A percentile compares a stretch with the other conserved stretches of the same genome.
These are phyloP conservation scores for Alternaria dauci DNA, from an alignment of 2,329 filamentous ascomycete genomes.

Conservation along the genomic window DNA sequence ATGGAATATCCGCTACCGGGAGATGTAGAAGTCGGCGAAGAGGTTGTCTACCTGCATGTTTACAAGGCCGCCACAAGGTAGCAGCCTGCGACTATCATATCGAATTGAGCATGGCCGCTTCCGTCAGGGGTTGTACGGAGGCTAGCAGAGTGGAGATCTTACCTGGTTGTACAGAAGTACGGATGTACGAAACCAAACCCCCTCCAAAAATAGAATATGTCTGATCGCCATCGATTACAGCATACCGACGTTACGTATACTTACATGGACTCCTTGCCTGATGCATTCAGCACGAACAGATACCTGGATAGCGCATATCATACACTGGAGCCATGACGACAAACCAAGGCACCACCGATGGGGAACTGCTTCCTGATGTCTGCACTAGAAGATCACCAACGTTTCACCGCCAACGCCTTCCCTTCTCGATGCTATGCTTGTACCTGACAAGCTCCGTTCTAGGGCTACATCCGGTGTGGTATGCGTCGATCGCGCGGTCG, in stretches of 20 bases:
- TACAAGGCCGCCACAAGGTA: background rate
- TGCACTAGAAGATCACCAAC: background rate
- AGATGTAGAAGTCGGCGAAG: slow-evolving; percentile 36
- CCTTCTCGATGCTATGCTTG: background rate
- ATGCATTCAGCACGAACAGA: background rate
- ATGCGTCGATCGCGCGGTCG: background rate
- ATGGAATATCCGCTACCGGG: slow-evolving; percentile 36
- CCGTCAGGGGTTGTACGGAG: background rate
- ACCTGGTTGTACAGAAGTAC: background rate
- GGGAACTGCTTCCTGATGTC: background rate
- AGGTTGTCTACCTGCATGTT: slow-evolving; percentile 36
- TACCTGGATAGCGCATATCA: background rate
- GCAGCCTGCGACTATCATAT: background rate
- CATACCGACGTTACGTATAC: background rate
- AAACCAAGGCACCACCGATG: background rate
- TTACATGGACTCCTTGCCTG: background rate
- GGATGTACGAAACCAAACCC: background rate
- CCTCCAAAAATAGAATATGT: background rate
- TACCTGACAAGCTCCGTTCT: background rate
- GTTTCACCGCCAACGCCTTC: background rate
- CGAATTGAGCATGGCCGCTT: background rate
- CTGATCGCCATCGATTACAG: background rate
- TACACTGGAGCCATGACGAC: background rate
- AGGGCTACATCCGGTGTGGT: background rate
- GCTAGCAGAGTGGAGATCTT: background rate